A percentile compares a stretch with the other conserved stretches of the same genome.
Conservation (phyloP, 2,329 filamentous ascomycete genomes). For the Cladosporium phlei region DNA sequence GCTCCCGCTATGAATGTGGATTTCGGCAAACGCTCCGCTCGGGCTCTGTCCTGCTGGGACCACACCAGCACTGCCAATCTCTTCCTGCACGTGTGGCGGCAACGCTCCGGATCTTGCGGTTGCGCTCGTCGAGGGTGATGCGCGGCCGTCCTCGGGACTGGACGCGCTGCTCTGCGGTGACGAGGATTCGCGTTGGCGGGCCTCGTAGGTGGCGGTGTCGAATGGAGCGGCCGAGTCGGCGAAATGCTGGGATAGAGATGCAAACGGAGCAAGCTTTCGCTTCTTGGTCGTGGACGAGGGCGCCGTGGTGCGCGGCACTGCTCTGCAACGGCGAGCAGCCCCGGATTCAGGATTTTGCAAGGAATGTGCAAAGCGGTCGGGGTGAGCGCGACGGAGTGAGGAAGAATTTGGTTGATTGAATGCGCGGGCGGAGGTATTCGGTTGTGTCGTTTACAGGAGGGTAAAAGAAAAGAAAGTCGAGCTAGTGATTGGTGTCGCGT, state of each 20-base stretch:
- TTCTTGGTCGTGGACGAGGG: constrained; percentile 34
- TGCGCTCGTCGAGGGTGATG: constrained; percentile 16
- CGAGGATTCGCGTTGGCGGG: constrained; percentile 10
- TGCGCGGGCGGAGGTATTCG: too few relatives aligned
- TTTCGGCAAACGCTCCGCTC: constrained; percentile 26
- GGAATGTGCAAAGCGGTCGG: constrained; percentile 13
- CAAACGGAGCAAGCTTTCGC: constrained; percentile 40
- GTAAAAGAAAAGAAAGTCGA: too few relatives aligned
- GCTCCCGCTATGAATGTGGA: constrained; percentile 36
- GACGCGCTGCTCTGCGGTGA: constrained; percentile 4
- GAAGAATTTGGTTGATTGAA: too few relatives aligned
- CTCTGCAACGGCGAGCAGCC: constrained; percentile 14
- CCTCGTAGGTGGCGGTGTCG: constrained; percentile 10
- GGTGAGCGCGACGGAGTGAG: too few relatives aligned
- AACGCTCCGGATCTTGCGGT: constrained; percentile 41
- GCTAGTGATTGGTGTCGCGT: too few relatives aligned
- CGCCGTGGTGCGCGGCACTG: constrained; percentile 12
- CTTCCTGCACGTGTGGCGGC: constrained; percentile 53
- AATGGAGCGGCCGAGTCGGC: background rate
- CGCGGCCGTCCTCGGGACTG: constrained; percentile 13
- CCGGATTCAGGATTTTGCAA: constrained; percentile 12
- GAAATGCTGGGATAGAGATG: constrained; percentile 5
- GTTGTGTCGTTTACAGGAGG: too few relatives aligned
- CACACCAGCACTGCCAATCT: constrained; percentile 31
- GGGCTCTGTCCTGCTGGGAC: constrained; percentile 28